Evolutionary conservation across 768 basidiomycete genomes (phyloP), one percentile per base, ranked within the genome.

Genomic region (Tulasnella sp.): DNA sequence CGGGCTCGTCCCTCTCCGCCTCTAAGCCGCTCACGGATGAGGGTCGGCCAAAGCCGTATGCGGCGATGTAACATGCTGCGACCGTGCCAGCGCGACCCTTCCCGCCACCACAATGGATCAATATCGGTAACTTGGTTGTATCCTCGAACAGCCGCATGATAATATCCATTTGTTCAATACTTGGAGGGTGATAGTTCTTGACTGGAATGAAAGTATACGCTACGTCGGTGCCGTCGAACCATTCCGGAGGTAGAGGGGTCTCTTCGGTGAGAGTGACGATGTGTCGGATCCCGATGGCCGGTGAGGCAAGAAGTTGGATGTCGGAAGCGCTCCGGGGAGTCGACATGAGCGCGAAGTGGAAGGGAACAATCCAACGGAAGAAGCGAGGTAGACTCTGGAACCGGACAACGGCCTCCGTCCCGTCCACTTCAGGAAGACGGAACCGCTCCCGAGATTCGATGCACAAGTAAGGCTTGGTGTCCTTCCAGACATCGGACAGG

Each of bases 61-160:
- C 90, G 40, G 88, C 88, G 73, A 92, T 85, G 82, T 90, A 91
- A 81, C 91, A 91, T 0, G 91, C 91, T 7, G 89, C 88, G 0
- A 92, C 89, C 0, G 90, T 91, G 22, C 91, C 91, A 34, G 91
- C 90, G 14, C 91, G 88, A 0, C 91, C 91, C 81, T 91, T 91
- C 2, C 91, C 91, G 8, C 90, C 91, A 5, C 90, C 91, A 82
- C 91, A 92, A 81, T 92, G 91, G 2, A 92, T 85, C 20, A 92
- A 85, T 11, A 91, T 82, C 0, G 91, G 90, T 0, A 88, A 84
- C 18, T 90, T 90, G 46, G 83, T 83, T 20, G 86, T 84, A 79
- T 90, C 88, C 7, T 87, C 85, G 40, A 90, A 85, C 18, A 91
- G 83, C 20, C 86, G 84, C 82, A 91, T 86, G 81, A 91, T 86